Evolutionary conservation across 129 eudicot genomes (phyloP).

Genomic region (sunflower (Helianthus annuus)): DNA sequence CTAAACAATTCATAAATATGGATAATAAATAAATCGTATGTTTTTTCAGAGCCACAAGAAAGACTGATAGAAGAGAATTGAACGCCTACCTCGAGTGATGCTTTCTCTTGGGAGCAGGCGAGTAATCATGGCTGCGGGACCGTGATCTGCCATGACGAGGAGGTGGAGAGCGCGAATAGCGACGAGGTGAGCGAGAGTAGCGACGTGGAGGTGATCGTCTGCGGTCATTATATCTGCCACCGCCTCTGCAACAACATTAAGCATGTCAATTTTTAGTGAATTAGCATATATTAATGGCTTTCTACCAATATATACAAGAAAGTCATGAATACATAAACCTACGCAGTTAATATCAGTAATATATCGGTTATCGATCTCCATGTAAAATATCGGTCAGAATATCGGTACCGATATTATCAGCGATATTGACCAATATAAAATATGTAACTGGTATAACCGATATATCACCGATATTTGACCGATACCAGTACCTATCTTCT

Average conservation of each 20-base stretch:
- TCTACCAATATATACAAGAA: not conserved
- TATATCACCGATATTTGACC: no score
- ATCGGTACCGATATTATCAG: no score
- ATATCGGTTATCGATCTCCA: no score
- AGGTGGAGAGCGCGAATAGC: constrained; percentile 18
- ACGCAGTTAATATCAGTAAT: not conserved
- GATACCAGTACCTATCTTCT: no score
- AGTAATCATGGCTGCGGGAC: constrained; percentile 25
- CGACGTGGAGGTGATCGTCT: constrained; percentile 29
- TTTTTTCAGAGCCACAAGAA: not conserved
- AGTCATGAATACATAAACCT: not conserved
- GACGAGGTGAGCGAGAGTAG: constrained; percentile 7
- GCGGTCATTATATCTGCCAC: constrained; percentile 25
- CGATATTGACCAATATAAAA: no score
- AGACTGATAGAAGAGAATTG: not conserved
- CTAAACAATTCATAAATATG: not conserved
- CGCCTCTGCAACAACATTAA: constrained; percentile 19
- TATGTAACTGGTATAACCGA: no score
- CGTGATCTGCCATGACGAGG: constrained; percentile 24
- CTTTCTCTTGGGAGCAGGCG: constrained; percentile 27
- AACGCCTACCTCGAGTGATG: constrained; percentile 24
- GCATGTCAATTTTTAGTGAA: not conserved
- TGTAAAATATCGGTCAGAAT: no score
- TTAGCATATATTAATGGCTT: not conserved
- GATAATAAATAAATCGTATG: not conserved